Conservation (phyloP, 768 basidiomycete species). For the Nevesoporus exiguus region DNA sequence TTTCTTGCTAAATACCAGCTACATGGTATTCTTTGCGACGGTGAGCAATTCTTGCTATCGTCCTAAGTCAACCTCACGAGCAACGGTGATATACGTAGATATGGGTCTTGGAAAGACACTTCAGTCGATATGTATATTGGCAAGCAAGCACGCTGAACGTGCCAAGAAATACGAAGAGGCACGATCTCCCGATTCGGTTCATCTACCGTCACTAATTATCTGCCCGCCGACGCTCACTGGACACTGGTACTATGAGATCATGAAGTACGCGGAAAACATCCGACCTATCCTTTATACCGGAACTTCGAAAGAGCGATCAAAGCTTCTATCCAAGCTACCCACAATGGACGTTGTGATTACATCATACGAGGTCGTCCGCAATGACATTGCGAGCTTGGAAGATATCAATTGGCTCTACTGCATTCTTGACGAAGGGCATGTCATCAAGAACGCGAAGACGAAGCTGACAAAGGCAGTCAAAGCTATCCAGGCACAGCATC, state of each 20-base stretch:
- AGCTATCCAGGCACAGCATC: conserved; percentile 82
- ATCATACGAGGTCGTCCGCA: conserved; percentile 96
- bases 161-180: conserved; percentile 62
- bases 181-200: conserved; percentile 69
- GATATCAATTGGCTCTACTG: conserved; percentile 89
- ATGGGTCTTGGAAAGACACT: conserved; percentile 99
- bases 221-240: conserved; percentile 98
- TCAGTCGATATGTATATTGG: conserved; percentile 95
- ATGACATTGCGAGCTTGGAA: conserved; percentile 79
- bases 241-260: conserved; percentile 98
- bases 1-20: conserved; percentile 97
- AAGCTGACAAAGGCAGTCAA: conserved; percentile 98
- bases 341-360: conserved; percentile 90
- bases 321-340: conserved; percentile 59
- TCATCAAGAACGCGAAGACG: conserved; percentile 98
- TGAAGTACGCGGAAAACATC: conserved; percentile 85
- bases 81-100: conserved; percentile 46
- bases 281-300: conserved; percentile 88
- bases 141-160: conserved; percentile 90
- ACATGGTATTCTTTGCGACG: conserved; percentile 97
- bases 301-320: conserved; percentile 74
- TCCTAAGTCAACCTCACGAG: neutral
- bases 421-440: conserved; percentile 96
- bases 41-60: conserved; percentile 40
- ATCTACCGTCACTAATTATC: conserved; percentile 90